Evolutionary conservation across 345 rosid species (phyloP), one percentile per base, ranked within the genome.

Genomic region (Salix dunnii): DNA sequence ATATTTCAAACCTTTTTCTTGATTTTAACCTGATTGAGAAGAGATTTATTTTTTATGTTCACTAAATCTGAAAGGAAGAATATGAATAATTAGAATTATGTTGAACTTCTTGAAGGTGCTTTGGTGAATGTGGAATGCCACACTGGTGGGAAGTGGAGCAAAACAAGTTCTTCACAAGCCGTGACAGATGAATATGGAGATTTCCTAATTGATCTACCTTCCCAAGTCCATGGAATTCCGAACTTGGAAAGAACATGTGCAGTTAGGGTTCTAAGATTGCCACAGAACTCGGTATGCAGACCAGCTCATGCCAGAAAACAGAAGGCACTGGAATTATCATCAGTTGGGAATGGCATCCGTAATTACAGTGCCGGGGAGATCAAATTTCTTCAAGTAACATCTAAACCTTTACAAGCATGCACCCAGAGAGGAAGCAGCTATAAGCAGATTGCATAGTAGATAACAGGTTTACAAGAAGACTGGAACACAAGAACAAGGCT

Each of bases 201-300:
- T 49, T 89, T 87, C 70, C 70, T 82, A 14, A 78, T 87, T 11
- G 89, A 89, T 74, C 87, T 89, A 74, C 91, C 91, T 53, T 89
- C 90, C 12, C 79, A 85, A 46, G 88, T 89, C 65, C 89, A 89
- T 42, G 87, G 78, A 40, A 74, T 80, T 27, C 81, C 85, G 31
- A 48, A 81, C 71, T 67, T 89, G 77, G 84, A 84, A 13, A 84
- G 75, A n/a, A 67, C n/a, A 62, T 87, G 91, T 51, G 67, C 73
- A 7, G 75, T 87, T 20, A 74, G 68, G 77, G 88, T 83, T 55
- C 61, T 70, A 40, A 67, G 78, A 42, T 23, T 64, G 30, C 88
- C 82, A 13, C 82, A 74, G 68, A 78, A 79, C 23, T 71, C 84
- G 1, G 74, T 16, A 14, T 88, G 91, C 82, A 63, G 40, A 31